Base-by-base conservation (phyloP, 495 filamentous ascomycete genomes). In the Tuber umbilicatum region DNA sequence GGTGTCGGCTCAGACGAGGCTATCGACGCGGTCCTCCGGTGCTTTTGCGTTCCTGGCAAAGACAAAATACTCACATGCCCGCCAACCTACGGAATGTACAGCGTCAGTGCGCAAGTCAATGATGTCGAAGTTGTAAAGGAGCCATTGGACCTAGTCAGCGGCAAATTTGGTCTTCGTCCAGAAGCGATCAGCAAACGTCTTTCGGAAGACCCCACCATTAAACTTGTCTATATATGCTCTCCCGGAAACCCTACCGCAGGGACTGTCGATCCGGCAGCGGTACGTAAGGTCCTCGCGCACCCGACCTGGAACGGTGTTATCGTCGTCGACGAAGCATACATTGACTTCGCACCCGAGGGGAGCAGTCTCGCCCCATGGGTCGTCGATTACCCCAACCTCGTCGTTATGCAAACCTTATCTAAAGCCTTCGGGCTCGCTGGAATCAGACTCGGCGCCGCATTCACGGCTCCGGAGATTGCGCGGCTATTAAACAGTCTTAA, bases 11-110 rank as follows among this genome's bases (percentile, higher is more conserved):
- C 91, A 73, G 96, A 99, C 84, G 95, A 99, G 85, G 93, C 91
- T 68, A 97, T 99, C 84, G 95, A 99, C 85, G 92, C 92, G 7
- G 88, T 99, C 21, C 87, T 98, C 45, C 90, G 95, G 70, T 93
- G 91, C 84, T 99, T 99, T 86, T 98, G 95, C 84, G 84, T 87
- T 3, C 95, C 95, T 1, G 92, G 93, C 37, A 86, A 86, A 71
- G 96, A 98, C 84, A 92, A 91, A 78, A 94, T 98, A 83, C 88
- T 99, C 19, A 93, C 92, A 39, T 97, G 94, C 81, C 95, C 95
- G 35, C 95, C 96, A 0, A 99, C 95, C 0, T 99, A 99, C 84
- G 95, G 95, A 80, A 99, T 99, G 95, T 98, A 99, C 85, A 87
- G 89, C 37, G 95, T 98, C 27, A 95, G 92, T 69, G 95, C 96